Percentiles rank a stretch among this genome's conserved stretches.
Conservation (phyloP, 2,329 filamentous ascomycete genomes). For the Ceratocystis huliohia region DNA sequence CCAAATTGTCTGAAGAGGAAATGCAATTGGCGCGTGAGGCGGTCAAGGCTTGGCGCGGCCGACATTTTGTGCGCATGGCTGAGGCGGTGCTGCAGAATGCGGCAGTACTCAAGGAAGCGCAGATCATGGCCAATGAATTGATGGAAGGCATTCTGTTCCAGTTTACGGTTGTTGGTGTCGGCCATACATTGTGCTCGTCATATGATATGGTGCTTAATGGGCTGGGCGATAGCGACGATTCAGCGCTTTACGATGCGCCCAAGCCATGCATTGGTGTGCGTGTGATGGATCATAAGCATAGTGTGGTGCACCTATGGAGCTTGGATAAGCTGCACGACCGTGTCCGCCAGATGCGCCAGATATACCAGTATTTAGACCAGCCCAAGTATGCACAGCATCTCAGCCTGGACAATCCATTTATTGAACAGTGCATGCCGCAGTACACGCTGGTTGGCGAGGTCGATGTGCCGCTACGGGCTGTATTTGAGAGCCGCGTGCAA, state of each 20-base stretch:
- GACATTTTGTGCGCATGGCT: conserved; percentile 86
- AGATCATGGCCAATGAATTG: conserved; percentile 95
- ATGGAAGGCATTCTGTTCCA: conserved; percentile 89
- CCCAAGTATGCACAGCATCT: conserved; percentile 92
- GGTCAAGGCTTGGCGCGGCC: conserved; percentile 63
- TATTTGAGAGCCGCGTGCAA: conserved; percentile 88
- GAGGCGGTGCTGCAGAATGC: conserved; percentile 83
- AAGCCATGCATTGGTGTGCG: conserved; percentile 88
- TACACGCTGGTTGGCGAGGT: conserved; percentile 89
- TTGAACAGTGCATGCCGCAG: conserved; percentile 78
- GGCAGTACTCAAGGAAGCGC: conserved; percentile 80
- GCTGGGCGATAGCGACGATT: conserved; percentile 71
- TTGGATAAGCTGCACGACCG: conserved; percentile 81
- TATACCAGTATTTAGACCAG: conserved; percentile 91
- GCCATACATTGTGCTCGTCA: conserved; percentile 79
- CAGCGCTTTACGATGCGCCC: conserved; percentile 62
- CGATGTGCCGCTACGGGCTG: conserved; percentile 80
- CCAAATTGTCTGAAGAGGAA: conserved; percentile 58
- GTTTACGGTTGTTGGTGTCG: conserved; percentile 79
- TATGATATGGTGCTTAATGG: conserved; percentile 95
- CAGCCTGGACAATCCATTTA: conserved; percentile 83
- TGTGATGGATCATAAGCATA: conserved; percentile 79
- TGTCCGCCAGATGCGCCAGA: conserved; percentile 83
- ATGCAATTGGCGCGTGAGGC: conserved; percentile 54
- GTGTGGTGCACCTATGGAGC: conserved; percentile 85